phyloP scores from a whole-genome alignment of 2,329 filamentous ascomycete species.

The Stachybotrys chartarum region DNA sequence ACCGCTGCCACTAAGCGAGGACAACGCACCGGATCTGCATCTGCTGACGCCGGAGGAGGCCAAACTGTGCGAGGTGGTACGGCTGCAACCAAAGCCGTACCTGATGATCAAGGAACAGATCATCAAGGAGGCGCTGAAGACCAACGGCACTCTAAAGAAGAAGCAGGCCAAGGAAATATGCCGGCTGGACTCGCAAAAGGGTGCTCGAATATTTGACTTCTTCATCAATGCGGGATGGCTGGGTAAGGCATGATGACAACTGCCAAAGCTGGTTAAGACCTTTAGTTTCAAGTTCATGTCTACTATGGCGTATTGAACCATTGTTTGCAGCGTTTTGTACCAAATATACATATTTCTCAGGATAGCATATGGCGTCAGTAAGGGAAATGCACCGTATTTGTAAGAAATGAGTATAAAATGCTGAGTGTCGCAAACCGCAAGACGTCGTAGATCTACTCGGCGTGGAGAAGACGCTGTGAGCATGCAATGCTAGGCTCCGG shows the following conservation, averaged over 20 bases:
- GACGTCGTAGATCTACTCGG: no score
- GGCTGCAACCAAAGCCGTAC: conserved; percentile 90
- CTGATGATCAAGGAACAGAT: conserved; percentile 89
- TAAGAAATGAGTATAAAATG: no score
- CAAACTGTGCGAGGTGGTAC: conserved; percentile 76
- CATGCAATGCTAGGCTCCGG: no score
- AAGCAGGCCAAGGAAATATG: conserved; percentile 87
- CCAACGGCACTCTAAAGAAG: conserved; percentile 83
- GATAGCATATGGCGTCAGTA: background rate
- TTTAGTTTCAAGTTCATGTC: no score
- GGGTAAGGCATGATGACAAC: conserved; percentile 57
- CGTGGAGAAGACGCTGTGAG: no score
- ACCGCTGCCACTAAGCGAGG: conserved; percentile 62
- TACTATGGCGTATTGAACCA: no score
- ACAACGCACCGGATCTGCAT: conserved; percentile 76
- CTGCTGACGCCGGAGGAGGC: conserved; percentile 77
- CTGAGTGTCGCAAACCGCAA: no score
- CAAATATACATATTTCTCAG: background rate
- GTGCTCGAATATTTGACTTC: conserved; percentile 84
- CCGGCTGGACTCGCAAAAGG: conserved; percentile 76
- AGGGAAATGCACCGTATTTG: background rate
- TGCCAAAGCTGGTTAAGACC: no score
- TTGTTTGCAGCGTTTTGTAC: background rate
- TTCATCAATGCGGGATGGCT: conserved; percentile 92
- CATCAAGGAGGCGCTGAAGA: conserved; percentile 84